Evolutionary conservation across 495 filamentous ascomycete species (phyloP).

Genomic region (Symbiotaphrina buchneri): DNA sequence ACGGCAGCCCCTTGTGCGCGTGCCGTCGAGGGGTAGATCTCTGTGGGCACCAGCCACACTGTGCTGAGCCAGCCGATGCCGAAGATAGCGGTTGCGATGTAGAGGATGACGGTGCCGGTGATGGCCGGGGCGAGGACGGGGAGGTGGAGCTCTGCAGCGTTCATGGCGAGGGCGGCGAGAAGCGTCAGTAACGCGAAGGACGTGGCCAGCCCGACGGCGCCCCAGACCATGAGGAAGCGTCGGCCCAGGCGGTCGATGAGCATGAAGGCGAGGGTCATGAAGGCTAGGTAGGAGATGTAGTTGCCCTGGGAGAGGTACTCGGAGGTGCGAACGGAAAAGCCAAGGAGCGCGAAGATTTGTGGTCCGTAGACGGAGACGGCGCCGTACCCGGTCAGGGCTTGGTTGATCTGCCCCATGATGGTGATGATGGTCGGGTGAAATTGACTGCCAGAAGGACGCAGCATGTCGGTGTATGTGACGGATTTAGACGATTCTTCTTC

Average conservation of each 20-base stretch:
- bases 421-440: constrained; percentile 31
- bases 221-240: constrained; percentile 25
- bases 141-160: constrained; percentile 12
- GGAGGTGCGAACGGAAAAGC: constrained; percentile 17
- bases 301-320: constrained; percentile 29
- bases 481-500: constrained; percentile 18
- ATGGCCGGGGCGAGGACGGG: constrained; percentile 18
- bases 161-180: constrained; percentile 18
- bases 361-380: constrained; percentile 34
- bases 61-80: constrained; percentile 32
- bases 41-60: constrained; percentile 33
- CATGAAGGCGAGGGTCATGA: constrained; percentile 29
- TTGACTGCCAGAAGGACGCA: constrained; percentile 15
- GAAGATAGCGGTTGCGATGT: constrained; percentile 27
- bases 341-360: constrained; percentile 32
- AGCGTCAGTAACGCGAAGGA: constrained; percentile 24
- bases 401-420: constrained; percentile 33
- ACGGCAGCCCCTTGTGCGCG: constrained; percentile 28
- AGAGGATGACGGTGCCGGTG: constrained; percentile 21
- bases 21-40: constrained; percentile 30
- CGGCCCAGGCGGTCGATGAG: constrained; percentile 27
- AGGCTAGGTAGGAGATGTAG: constrained; percentile 28
- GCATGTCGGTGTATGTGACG: constrained; percentile 25
- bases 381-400: constrained; percentile 29
- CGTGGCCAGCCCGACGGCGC: constrained; percentile 17